Percentiles rank a stretch among this genome's conserved stretches.
These are phyloP conservation scores for Xylaria cubensis DNA, from an alignment of 495 filamentous ascomycete species.

Conservation along the genomic window DNA sequence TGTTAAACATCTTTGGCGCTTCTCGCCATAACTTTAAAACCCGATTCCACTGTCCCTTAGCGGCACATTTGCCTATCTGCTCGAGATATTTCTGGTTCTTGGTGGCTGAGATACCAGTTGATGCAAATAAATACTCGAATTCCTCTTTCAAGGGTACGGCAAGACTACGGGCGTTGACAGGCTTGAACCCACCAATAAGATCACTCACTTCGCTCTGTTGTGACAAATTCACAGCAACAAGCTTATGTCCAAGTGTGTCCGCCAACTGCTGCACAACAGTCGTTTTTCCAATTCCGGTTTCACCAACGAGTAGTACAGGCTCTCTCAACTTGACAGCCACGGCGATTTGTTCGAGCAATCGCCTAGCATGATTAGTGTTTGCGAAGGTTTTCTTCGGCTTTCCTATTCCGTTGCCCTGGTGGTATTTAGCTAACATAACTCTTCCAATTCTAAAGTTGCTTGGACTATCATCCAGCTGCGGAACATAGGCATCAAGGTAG, in stretches of 20 bases:
- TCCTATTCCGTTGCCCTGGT: slow-evolving; percentile 46
- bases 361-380: slow-evolving; percentile 71
- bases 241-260: slow-evolving; percentile 75
- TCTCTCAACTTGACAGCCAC: slow-evolving; percentile 82
- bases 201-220: slow-evolving; percentile 97
- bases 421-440: slow-evolving; percentile 59
- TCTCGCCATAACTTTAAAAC: slow-evolving; percentile 87
- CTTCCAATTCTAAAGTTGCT: slow-evolving; percentile 71
- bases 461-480: slow-evolving; percentile 64
- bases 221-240: slow-evolving; percentile 91
- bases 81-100: slow-evolving; percentile 88
- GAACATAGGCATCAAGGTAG: slow-evolving; percentile 71
- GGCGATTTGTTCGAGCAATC: slow-evolving; percentile 83
- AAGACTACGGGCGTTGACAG: slow-evolving; percentile 85
- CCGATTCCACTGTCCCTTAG: slow-evolving; percentile 82
- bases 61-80: slow-evolving; percentile 76
- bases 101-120: slow-evolving; percentile 78
- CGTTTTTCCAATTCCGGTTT: slow-evolving; percentile 98
- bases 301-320: slow-evolving; percentile 90
- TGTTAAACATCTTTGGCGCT: slow-evolving; percentile 82
- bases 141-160: slow-evolving; percentile 90
- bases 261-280: slow-evolving; percentile 93
- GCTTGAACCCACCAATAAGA: slow-evolving; percentile 93
- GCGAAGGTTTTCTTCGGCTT: slow-evolving; percentile 68
- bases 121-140: slow-evolving; percentile 86